These are phyloP conservation scores for Sonneratia caseolaris DNA, from an alignment of 345 rosid species.

Conservation along the genomic window DNA sequence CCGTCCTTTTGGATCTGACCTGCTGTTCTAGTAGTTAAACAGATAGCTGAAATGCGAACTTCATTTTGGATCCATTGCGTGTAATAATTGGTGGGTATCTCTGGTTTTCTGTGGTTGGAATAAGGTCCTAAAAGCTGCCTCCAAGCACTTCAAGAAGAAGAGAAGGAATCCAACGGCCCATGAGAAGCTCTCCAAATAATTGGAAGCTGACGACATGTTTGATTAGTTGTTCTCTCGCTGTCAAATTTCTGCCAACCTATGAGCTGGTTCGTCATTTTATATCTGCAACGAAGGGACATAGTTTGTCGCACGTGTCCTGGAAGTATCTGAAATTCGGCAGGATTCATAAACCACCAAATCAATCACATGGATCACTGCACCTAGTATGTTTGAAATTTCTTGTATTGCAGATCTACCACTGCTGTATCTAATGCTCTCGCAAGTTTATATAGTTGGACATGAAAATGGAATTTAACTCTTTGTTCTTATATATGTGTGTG, in stretches of 20 bases:
- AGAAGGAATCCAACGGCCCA: slow-evolving; percentile 26
- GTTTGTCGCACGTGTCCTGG: too few relatives aligned
- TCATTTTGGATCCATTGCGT: neutral
- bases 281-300: too few relatives aligned
- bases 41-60: neutral
- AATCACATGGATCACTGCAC: too few relatives aligned
- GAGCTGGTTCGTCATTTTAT: neutral
- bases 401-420: too few relatives aligned
- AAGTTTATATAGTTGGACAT: too few relatives aligned
- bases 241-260: neutral
- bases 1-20: neutral
- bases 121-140: slow-evolving; percentile 60
- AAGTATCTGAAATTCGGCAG: too few relatives aligned
- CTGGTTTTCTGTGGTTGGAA: slow-evolving; percentile 43
- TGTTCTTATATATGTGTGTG: neutral
- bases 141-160: slow-evolving; percentile 59
- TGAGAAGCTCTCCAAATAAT: slow-evolving; percentile 34
- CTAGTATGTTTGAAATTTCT: too few relatives aligned
- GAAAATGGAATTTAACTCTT: too few relatives aligned
- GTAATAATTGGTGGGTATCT: too few relatives aligned
- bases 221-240: neutral
- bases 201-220: slow-evolving; percentile 10
- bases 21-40: too few relatives aligned
- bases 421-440: too few relatives aligned
- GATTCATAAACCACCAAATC: too few relatives aligned